Evolutionary conservation across 2,329 filamentous ascomycete genomes (phyloP).

Genomic region (Tolypocladium endophyticum): DNA sequence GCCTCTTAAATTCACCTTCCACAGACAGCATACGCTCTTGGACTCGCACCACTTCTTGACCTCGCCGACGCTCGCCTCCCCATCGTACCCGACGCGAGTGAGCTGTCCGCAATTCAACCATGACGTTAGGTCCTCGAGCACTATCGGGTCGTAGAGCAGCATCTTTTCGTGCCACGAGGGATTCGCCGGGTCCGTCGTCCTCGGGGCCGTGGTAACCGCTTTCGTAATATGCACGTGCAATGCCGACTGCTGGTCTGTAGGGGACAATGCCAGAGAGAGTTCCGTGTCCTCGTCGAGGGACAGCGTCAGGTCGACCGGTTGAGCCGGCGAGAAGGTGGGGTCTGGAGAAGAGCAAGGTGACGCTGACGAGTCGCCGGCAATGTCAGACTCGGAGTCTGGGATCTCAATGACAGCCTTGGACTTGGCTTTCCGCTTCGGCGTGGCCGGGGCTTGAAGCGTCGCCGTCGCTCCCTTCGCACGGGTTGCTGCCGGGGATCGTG

Average conservation of each 20-base stretch:
- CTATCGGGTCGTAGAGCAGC: constrained; percentile 81
- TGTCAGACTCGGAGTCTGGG: constrained; percentile 38
- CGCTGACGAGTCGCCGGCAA: constrained; percentile 13
- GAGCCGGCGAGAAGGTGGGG: constrained; percentile 32
- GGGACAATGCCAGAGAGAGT: constrained; percentile 25
- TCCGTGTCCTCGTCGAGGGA: constrained; percentile 35
- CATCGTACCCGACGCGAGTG: constrained; percentile 51
- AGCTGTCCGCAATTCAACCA: constrained; percentile 73
- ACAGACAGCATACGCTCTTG: constrained; percentile 75
- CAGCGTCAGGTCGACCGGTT: constrained; percentile 29
- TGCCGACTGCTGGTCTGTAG: constrained; percentile 29
- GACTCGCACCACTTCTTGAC: constrained; percentile 87
- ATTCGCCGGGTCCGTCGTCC: constrained; percentile 33
- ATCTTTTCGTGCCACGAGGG: constrained; percentile 89
- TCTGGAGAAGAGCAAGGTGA: constrained; percentile 25
- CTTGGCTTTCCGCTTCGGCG: background rate
- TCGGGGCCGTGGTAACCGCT: constrained; percentile 41
- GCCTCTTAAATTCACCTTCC: constrained; percentile 46
- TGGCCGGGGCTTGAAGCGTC: background rate
- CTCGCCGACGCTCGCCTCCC: constrained; percentile 50
- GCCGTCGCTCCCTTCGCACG: constrained; percentile 1
- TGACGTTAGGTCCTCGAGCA: constrained; percentile 71
- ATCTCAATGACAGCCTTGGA: constrained; percentile 29
- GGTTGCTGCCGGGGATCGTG: background rate
- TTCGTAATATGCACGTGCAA: constrained; percentile 44